Percentiles rank a stretch among this genome's conserved stretches.
phyloP scores from a whole-genome alignment of 176 grass and related monocot genomes.

The Elaeis guineensis region DNA sequence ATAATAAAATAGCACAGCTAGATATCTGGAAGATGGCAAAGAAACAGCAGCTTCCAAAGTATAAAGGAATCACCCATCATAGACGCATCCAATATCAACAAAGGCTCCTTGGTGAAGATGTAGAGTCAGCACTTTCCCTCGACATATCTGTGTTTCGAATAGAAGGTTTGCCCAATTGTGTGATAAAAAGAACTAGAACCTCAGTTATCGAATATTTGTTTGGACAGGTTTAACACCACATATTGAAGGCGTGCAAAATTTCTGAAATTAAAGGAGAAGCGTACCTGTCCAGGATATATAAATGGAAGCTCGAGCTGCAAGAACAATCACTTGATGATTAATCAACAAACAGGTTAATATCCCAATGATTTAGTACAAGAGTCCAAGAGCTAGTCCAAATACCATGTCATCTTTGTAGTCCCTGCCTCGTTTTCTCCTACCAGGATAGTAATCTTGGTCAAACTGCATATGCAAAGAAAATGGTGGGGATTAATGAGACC shows the following conservation, averaged over 20 bases:
- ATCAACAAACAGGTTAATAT: not conserved
- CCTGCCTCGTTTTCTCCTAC: constrained; percentile 90
- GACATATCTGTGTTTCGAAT: constrained; percentile 49
- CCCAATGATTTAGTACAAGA: not conserved
- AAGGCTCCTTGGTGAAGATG: constrained; percentile 90
- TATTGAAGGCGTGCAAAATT: not conserved
- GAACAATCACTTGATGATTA: constrained; percentile 15
- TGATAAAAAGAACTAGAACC: too few relatives aligned
- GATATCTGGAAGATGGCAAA: too few relatives aligned
- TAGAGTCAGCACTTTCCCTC: constrained; percentile 64
- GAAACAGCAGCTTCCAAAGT: not conserved
- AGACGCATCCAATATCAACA: constrained; percentile 78
- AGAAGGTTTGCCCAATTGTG: too few relatives aligned
- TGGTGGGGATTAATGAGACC: not conserved
- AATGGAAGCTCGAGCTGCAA: constrained; percentile 98
- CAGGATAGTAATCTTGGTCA: constrained; percentile 98
- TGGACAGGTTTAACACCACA: too few relatives aligned
- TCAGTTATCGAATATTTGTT: too few relatives aligned
- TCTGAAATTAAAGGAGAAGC: constrained; percentile 4
- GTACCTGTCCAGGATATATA: constrained; percentile 96
- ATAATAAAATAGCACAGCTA: too few relatives aligned
- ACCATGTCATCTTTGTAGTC: constrained; percentile 95
- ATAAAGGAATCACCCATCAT: constrained; percentile 58
- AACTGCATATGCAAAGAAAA: constrained; percentile 42
- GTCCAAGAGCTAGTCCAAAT: constrained; percentile 30